Evolutionary conservation across 2,329 filamentous ascomycete genomes (phyloP), one percentile per base, ranked within the genome.

Genomic region (Penicillium palitans): DNA sequence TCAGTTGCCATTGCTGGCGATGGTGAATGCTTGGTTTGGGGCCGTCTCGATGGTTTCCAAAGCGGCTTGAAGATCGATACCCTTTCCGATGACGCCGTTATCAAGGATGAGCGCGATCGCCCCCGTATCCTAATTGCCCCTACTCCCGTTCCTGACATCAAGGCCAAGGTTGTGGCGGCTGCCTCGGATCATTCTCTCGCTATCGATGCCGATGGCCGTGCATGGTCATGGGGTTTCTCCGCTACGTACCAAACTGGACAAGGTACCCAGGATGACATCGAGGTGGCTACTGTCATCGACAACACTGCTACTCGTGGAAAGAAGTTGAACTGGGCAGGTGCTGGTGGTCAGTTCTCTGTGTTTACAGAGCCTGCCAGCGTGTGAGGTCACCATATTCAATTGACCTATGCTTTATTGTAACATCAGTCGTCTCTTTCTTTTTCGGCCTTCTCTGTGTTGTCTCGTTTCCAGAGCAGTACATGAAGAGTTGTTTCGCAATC

Each of bases 191-290:
- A 91, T 75, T 87, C 83, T 61, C 85, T 95, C 57, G 88, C 86
- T 35, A 80, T 96, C 65, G 87, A 86, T 63, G 78, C 79, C 46
- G 82, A 87, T 25, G 90, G 90, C 61, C 84, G 85, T 66, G 89
- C 87, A 2, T 92, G 87, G 76, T 85, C 85, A 2, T 95, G 90
- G 90, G 90, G 90, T 4, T 93, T 93, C 78, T 89, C 85, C 13
- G 85, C 85, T 47, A 91, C 89, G 68, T 93, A 91, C 74, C 90
- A 93, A 77, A 91, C 89, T 4, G 90, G 90, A 12, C 87, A 87
- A 67, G 90, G 90, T 42, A 87, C 83, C 1, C 85, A 85, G n/a
- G 90, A 95, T 50, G 91, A 96, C 66, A 83, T 96, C 31, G 83
- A 88, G 65, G 81, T 84, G 25, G 91, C 93, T 0, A 95, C 89